These are phyloP conservation scores for Arthrobotrys sphaeroides DNA, from an alignment of 2,329 filamentous ascomycete genomes.

Conservation along the genomic window DNA sequence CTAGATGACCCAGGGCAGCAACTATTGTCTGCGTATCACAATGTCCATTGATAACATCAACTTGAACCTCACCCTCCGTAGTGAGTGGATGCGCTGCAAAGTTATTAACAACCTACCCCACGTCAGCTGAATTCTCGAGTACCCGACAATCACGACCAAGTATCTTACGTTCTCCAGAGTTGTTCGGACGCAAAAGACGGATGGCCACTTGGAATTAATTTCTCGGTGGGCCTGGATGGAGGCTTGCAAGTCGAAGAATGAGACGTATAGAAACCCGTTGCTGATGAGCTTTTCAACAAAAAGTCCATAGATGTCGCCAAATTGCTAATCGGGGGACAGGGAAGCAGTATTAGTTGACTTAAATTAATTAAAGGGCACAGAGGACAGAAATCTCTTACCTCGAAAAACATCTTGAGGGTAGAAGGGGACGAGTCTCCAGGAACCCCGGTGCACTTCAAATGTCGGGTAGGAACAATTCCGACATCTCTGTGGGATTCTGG, in stretches of 20 bases:
- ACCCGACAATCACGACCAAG: not conserved
- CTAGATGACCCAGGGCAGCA: conserved; percentile 56
- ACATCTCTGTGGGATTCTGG: conserved; percentile 11
- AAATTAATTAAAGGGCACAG: not conserved
- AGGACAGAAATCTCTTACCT: conserved; percentile 11
- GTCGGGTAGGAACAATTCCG: conserved; percentile 13
- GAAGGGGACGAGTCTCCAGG: conserved; percentile 1
- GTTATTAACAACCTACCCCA: conserved; percentile 3
- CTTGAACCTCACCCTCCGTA: conserved; percentile 18
- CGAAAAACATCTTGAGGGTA: conserved; percentile 18
- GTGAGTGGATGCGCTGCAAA: conserved; percentile 14
- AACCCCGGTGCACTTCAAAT: conserved; percentile 20
- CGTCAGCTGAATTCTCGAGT: not conserved
- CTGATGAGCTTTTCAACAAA: conserved; percentile 25
- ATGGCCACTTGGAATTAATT: not conserved
- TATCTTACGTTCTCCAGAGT: conserved; percentile 31
- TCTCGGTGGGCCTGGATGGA: conserved; percentile 13
- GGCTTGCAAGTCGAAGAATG: conserved; percentile 23
- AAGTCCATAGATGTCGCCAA: conserved; percentile 21
- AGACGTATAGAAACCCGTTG: conserved; percentile 14
- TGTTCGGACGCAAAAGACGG: conserved; percentile 4
- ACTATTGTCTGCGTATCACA: not conserved
- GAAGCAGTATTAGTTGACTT: not conserved
- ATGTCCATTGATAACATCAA: conserved; percentile 14
- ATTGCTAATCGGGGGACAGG: conserved; percentile 23